Base-by-base conservation (phyloP, 805 yeast species). In the Peterozyma toletana region DNA sequence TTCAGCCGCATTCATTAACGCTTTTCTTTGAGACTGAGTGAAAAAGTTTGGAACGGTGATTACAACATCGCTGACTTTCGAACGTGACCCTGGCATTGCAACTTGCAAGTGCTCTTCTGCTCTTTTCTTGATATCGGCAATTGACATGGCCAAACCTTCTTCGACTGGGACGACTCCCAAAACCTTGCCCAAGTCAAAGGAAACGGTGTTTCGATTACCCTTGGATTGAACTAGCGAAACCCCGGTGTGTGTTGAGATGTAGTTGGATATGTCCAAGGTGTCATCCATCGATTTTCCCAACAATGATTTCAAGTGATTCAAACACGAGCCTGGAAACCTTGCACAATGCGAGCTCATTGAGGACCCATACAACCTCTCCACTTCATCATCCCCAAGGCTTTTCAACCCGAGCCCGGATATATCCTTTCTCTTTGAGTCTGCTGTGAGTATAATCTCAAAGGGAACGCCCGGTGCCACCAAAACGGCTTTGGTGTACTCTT, bases 401-500 rank as follows among this genome's bases (percentile, higher is more conserved):
- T 80, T 75, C 48, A 90, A 69, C 1, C 86, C 81, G 11, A 93
- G 53, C 1, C 95, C 96, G 3, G 90, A 75, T 4, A 81, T 68
- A 54, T 91, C 98, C 59, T 93, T 93, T 46, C 99, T 73, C 63
- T 89, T 87, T 2, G 96, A 83, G 55, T 93, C 98, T 21, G 87
- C 83, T 3, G 97, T 87, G 48, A 93, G 67, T 11, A 93, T 83
- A 35, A 93, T 75, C 56, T 93, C 98, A 57, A 90, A 81, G 13
- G 89, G 84, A 16, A 88, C 80, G 11, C 89, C 87, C 0, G 97
- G 97, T 0, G 96, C 96, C 35, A 93, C 85, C 38, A 93, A 68
- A 40, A 83, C 86, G 2, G 96, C 88, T 59, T 93, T 93, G 18
- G 89, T 77, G 67, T 71, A 85, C 55, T 89, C 91, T 44, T 86